Percentiles rank a stretch among this genome's conserved stretches.
These are phyloP conservation scores for Neofusicoccum ribis DNA, from an alignment of 2,329 filamentous ascomycete species.

Conservation along the genomic window DNA sequence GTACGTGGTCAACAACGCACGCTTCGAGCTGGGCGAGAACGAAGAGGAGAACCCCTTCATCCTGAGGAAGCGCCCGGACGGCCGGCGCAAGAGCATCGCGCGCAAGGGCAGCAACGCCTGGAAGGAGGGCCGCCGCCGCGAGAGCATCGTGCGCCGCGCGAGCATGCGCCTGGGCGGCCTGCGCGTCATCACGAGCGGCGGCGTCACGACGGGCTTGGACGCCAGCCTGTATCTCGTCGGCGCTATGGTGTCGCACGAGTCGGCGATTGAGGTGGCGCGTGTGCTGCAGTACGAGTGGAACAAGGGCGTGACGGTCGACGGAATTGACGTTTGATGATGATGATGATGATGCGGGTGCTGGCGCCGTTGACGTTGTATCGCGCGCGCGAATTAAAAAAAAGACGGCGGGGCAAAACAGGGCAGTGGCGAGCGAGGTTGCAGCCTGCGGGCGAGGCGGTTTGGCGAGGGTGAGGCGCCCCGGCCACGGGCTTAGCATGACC, in stretches of 20 bases:
- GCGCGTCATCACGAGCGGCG: slow-evolving; percentile 77
- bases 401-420: slow-evolving; percentile 8
- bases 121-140: slow-evolving; percentile 71
- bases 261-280: slow-evolving; percentile 73
- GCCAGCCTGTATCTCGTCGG: slow-evolving; percentile 82
- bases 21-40: slow-evolving; percentile 76
- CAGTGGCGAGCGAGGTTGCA: not conserved
- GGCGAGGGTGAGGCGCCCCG: not conserved
- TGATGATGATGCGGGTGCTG: not conserved
- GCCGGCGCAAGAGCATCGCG: slow-evolving; percentile 47
- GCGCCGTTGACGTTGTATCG: not conserved
- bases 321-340: slow-evolving; percentile 69
- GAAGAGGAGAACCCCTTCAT: slow-evolving; percentile 84
- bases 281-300: slow-evolving; percentile 80
- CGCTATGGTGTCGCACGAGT: slow-evolving; percentile 75
- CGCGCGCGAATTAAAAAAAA: slow-evolving; percentile 13
- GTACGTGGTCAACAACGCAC: slow-evolving; percentile 89
- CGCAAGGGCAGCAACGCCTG: slow-evolving; percentile 82
- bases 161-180: slow-evolving; percentile 69
- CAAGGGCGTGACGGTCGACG: slow-evolving; percentile 82
- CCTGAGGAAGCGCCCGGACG: slow-evolving; percentile 66
- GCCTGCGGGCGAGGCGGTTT: too few relatives aligned
- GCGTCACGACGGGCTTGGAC: slow-evolving; percentile 77
- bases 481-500: not conserved
- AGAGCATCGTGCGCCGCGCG: slow-evolving; percentile 77